Evolutionary conservation across 177 flowering plant species (phyloP).

Genomic region (Vitis hybrid): DNA sequence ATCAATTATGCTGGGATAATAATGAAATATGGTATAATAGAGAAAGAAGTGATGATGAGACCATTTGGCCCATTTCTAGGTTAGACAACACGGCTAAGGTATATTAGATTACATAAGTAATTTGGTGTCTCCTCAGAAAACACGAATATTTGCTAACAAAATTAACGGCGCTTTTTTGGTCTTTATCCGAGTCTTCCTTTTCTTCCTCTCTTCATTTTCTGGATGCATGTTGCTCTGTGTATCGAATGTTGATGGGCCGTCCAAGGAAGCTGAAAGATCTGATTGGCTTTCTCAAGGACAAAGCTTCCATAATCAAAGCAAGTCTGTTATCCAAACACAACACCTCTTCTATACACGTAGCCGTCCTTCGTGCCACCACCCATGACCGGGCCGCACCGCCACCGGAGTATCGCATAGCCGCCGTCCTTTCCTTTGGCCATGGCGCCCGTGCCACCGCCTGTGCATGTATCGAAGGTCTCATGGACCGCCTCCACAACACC

Average conservation of each 20-base stretch:
- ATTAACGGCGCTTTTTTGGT: too few relatives aligned
- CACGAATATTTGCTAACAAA: too few relatives aligned
- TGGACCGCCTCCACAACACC: slow-evolving; percentile 35
- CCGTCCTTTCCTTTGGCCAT: slow-evolving; percentile 23
- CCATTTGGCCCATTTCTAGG: too few relatives aligned
- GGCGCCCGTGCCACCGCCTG: slow-evolving; percentile 15
- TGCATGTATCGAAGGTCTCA: slow-evolving; percentile 22
- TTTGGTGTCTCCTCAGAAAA: too few relatives aligned
- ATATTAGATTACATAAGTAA: too few relatives aligned
- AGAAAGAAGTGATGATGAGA: too few relatives aligned
- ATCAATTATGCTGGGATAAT: too few relatives aligned
- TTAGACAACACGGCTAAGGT: too few relatives aligned
- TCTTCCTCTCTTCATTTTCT: not conserved
- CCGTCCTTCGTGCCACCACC: slow-evolving; percentile 34
- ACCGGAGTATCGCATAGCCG: slow-evolving; percentile 15
- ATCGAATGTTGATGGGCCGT: slow-evolving; percentile 20
- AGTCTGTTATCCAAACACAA: slow-evolving; percentile 12
- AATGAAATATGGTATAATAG: too few relatives aligned
- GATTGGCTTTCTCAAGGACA: slow-evolving; percentile 53
- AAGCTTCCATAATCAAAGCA: slow-evolving; percentile 35
- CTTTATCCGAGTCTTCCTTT: not conserved
- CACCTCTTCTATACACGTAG: slow-evolving; percentile 3
- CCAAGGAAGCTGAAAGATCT: slow-evolving; percentile 25
- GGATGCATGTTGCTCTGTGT: too few relatives aligned
- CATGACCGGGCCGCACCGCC: slow-evolving; percentile 21